Conservation (phyloP, 2,329 filamentous ascomycete species). For the Nannizziopsis arthrosporioides region DNA sequence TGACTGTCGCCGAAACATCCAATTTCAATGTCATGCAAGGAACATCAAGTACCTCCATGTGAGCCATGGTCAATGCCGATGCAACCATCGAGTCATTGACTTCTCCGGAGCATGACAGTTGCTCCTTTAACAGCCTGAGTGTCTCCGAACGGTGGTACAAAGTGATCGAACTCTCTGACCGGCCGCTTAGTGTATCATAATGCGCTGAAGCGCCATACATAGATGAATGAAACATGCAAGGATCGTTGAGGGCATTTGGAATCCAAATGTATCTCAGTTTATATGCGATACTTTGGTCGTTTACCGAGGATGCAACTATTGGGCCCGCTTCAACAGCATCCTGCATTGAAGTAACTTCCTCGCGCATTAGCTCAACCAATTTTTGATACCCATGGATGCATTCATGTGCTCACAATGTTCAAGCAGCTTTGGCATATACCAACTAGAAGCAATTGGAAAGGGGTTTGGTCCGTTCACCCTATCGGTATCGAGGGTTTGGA, state of each 20-base stretch:
- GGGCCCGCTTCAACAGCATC: constrained; percentile 4
- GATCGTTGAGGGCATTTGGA: constrained; percentile 1
- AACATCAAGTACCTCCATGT: constrained; percentile 7
- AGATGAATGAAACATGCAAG: constrained; percentile 11
- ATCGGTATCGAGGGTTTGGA: background rate
- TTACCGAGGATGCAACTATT: background rate
- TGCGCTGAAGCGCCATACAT: constrained; percentile 9
- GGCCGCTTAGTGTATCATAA: constrained; percentile 7
- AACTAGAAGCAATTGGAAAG: constrained; percentile 5
- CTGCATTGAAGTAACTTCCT: constrained; percentile 6
- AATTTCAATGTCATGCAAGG: background rate
- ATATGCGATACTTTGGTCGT: constrained; percentile 2
- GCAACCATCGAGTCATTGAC: constrained; percentile 8
- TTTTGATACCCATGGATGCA: background rate
- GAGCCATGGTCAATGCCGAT: constrained; percentile 7
- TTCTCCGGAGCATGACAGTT: background rate
- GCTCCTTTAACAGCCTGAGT: constrained; percentile 3
- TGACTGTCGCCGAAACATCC: background rate
- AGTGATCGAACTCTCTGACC: constrained; percentile 7
- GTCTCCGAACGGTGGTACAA: constrained; percentile 9
- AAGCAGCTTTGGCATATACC: constrained; percentile 11
- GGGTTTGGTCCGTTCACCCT: constrained; percentile 3
- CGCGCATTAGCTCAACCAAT: background rate
- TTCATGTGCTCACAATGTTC: constrained; percentile 6
- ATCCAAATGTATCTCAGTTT: constrained; percentile 10